Conservation (phyloP, 176 grass and related monocot genomes). For the Ensete ventricosum region DNA sequence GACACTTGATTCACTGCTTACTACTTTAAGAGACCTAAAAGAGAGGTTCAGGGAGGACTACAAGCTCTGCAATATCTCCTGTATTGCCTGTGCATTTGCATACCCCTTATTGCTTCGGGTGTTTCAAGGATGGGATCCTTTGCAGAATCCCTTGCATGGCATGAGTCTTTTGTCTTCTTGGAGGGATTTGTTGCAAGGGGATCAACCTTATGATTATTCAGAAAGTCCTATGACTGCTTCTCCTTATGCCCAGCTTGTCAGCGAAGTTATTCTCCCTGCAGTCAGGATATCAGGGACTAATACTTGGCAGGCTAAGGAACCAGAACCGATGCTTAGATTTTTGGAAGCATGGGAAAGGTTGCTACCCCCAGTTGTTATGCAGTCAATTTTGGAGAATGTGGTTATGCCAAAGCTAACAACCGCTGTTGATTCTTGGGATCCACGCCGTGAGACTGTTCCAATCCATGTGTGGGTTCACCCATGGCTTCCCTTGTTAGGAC, state of each 20-base stretch:
- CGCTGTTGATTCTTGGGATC: slow-evolving; percentile 80
- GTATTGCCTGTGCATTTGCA: slow-evolving; percentile 56
- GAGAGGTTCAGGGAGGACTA: slow-evolving; percentile 46
- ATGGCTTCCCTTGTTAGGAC: slow-evolving; percentile 62
- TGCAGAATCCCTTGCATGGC: slow-evolving; percentile 59
- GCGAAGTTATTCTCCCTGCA: slow-evolving; percentile 63
- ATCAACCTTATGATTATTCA: slow-evolving; percentile 59
- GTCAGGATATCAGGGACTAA: slow-evolving; percentile 71
- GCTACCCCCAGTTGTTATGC: slow-evolving; percentile 49
- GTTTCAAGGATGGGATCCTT: slow-evolving; percentile 78
- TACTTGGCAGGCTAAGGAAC: slow-evolving; percentile 72
- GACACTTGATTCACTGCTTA: slow-evolving; percentile 45
- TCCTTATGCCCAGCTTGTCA: slow-evolving; percentile 71
- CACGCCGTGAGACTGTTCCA: slow-evolving; percentile 51
- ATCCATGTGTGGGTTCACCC: slow-evolving; percentile 78
- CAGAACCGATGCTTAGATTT: slow-evolving; percentile 76
- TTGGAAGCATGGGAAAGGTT: slow-evolving; percentile 59
- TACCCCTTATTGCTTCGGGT: slow-evolving; percentile 45
- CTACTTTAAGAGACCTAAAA: slow-evolving; percentile 53
- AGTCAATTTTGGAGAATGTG: slow-evolving; percentile 67
- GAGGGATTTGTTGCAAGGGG: slow-evolving; percentile 67
- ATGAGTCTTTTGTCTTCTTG: slow-evolving; percentile 52
- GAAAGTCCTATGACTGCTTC: slow-evolving; percentile 35
- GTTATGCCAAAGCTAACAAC: slow-evolving; percentile 81
- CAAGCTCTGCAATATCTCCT: slow-evolving; percentile 65